Percentiles rank a stretch among this genome's conserved stretches.
phyloP scores from a whole-genome alignment of 2,329 filamentous ascomycete genomes.

The Ophiostoma australiae region DNA sequence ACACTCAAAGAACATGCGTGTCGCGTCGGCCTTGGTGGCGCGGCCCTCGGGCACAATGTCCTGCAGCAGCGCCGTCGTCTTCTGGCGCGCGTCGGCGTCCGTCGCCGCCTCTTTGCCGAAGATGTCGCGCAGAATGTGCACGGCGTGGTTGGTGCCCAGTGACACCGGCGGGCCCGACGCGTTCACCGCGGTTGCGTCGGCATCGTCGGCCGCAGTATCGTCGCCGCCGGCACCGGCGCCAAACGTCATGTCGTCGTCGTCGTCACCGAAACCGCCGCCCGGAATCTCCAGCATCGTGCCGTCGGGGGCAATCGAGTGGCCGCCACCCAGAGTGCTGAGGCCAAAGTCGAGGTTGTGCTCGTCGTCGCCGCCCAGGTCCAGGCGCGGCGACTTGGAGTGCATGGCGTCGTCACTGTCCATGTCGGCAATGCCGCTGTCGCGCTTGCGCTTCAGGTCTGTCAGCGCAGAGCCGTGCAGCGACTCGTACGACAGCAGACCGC shows the following conservation, averaged over 20 bases:
- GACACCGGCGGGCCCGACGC: slow-evolving; percentile 83
- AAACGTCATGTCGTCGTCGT: slow-evolving; percentile 37
- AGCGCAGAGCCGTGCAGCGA: slow-evolving; percentile 60
- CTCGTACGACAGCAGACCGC: slow-evolving; percentile 85
- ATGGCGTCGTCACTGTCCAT: slow-evolving; percentile 59
- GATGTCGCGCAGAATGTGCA: slow-evolving; percentile 84
- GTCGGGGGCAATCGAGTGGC: slow-evolving; percentile 52
- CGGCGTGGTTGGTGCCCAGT: slow-evolving; percentile 87
- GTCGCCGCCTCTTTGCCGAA: slow-evolving; percentile 70
- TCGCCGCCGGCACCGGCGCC: slow-evolving; percentile 36
- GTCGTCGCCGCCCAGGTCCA: slow-evolving; percentile 62
- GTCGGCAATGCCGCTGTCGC: slow-evolving; percentile 80
- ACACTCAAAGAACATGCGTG: slow-evolving; percentile 99
- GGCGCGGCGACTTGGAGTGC: slow-evolving; percentile 62
- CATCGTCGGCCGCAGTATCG: slow-evolving; percentile 42
- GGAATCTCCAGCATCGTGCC: slow-evolving; percentile 62
- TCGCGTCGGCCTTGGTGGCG: slow-evolving; percentile 83
- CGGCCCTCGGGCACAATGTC: slow-evolving; percentile 77
- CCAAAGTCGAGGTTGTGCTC: slow-evolving; percentile 35
- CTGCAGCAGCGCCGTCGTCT: slow-evolving; percentile 78
- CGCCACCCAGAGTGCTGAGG: slow-evolving; percentile 45
- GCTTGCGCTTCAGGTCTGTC: slow-evolving; percentile 86
- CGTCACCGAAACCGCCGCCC: slow-evolving; percentile 43
- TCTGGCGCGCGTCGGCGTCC: slow-evolving; percentile 67
- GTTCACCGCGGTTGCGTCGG: slow-evolving; percentile 71